Evolutionary conservation across 345 rosid genomes (phyloP).

Genomic region (Kandelia obovata): DNA sequence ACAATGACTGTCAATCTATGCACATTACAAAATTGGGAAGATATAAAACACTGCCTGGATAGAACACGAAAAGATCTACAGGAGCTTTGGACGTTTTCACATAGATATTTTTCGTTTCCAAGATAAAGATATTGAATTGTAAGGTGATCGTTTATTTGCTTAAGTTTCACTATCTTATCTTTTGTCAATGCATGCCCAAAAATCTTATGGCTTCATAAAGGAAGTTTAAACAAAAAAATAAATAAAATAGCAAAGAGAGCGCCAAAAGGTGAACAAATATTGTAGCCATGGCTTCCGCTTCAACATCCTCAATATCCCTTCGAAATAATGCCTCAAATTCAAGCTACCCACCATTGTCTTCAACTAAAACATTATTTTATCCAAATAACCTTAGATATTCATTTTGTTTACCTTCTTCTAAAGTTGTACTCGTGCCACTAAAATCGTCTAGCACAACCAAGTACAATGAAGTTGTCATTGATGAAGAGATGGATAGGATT

Average conservation of each 20-base stretch:
- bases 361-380: slow-evolving; percentile 12
- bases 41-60: neutral
- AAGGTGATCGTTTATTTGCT: slow-evolving; percentile 21
- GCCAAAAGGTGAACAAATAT: slow-evolving; percentile 10
- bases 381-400: slow-evolving; percentile 7
- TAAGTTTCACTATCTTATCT: slow-evolving; percentile 21
- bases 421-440: slow-evolving; percentile 2
- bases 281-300: slow-evolving; percentile 32
- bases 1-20: neutral
- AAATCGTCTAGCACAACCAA: slow-evolving; percentile 36
- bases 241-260: neutral
- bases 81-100: slow-evolving; percentile 24
- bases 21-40: neutral
- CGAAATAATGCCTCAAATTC: slow-evolving; percentile 26
- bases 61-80: slow-evolving; percentile 12
- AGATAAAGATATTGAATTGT: slow-evolving; percentile 18
- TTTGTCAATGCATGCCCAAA: neutral
- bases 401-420: slow-evolving; percentile 11
- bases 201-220: neutral
- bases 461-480: slow-evolving; percentile 37
- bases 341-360: slow-evolving; percentile 25
- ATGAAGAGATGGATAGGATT: slow-evolving; percentile 75
- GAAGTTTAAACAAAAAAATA: neutral
- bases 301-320: slow-evolving; percentile 25
- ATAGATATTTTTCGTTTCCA: slow-evolving; percentile 21